phyloP scores from a whole-genome alignment of 139 green algal genomes.

The Diplosphaera chodatii region DNA sequence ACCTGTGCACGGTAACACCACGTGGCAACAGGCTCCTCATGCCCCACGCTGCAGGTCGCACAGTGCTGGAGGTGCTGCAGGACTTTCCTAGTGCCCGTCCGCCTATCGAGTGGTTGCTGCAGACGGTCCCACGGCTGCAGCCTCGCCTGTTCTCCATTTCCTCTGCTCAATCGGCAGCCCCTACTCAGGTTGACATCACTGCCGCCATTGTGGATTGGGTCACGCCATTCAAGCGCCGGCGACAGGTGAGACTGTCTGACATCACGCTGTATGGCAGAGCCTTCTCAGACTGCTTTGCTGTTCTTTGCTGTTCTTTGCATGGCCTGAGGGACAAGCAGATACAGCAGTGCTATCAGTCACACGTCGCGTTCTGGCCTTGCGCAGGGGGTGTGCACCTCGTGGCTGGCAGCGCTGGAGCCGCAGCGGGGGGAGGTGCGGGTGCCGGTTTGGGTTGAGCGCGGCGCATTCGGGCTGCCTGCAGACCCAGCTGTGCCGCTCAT shows the following conservation, averaged over 20 bases:
- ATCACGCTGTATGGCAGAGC: too few relatives aligned
- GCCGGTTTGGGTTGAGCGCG: conserved; percentile 69
- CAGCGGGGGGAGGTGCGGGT: conserved; percentile 23
- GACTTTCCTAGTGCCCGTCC: conserved; percentile 72
- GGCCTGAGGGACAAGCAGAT: too few relatives aligned
- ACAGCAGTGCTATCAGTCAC: too few relatives aligned
- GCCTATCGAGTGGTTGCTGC: conserved; percentile 79
- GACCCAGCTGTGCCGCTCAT: conserved; percentile 46
- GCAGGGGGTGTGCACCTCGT: conserved; percentile 76
- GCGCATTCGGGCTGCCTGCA: conserved; percentile 55
- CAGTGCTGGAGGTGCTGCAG: conserved; percentile 71
- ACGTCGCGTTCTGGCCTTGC: too few relatives aligned
- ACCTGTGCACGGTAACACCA: too few relatives aligned
- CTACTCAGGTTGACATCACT: conserved; percentile 51
- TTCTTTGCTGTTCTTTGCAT: too few relatives aligned
- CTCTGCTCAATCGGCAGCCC: conserved; percentile 54
- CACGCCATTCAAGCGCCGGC: conserved; percentile 33
- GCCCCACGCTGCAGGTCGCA: conserved; percentile 38
- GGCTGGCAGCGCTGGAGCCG: conserved; percentile 55
- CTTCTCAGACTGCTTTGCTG: too few relatives aligned
- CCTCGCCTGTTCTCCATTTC: conserved; percentile 87
- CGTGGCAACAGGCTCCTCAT: too few relatives aligned
- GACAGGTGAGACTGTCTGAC: too few relatives aligned
- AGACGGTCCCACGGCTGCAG: conserved; percentile 59
- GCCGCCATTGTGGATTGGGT: conserved; percentile 74